Evolutionary conservation across 2,329 filamentous ascomycete species (phyloP), one percentile per base, ranked within the genome.

Genomic region (Alternaria sp.): DNA sequence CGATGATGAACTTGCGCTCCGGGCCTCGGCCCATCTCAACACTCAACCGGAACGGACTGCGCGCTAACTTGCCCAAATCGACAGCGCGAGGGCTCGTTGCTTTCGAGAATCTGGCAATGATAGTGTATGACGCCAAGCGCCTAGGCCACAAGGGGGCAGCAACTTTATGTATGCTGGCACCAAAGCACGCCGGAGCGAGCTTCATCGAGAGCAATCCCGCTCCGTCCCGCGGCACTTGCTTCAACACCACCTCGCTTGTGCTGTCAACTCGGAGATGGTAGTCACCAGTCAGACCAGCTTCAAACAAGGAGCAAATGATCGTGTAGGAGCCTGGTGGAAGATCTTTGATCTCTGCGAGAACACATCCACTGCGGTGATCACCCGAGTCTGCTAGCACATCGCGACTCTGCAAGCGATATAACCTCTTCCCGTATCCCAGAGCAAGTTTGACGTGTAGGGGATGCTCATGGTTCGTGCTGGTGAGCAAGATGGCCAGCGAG

Each of bases 221-320:
- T 8, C 89, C 89, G 76, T 96, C 92, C 6, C 89, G 83, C 0
- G 89, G 86, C 4, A 97, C 85, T 15, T 87, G 86, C 8, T 81
- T 82, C 6, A 96, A 76, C 1, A 79, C 72, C 40, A 89, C 86
- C 0, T 86, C 83, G 2, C 81, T 77, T 57, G 86, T 88, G 32
- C 91, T 90, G 50, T 90, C 89, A n/a, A 97, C 85, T 60, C 89
- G 88, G 9, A 99, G 84, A 1, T 86, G 88, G 74, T 96, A 98
- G 52, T 86, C 85, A 4, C 91, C 92, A 1, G 88, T 83, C 74
- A 96, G 92, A 9, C 90, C 91, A 0, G 90, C 86, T 66, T 97
- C 93, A 77, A 96, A 98, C 0, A 95, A 97, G 3, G 93, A 97
- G 76, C 91, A 95, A 7, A 97, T 91, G 59, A 97, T 86, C 0